Percentiles rank a stretch among this genome's conserved stretches.
Evolutionary conservation across 2,329 filamentous ascomycete genomes (phyloP).

Genomic region (Endocalyx cinctus): DNA sequence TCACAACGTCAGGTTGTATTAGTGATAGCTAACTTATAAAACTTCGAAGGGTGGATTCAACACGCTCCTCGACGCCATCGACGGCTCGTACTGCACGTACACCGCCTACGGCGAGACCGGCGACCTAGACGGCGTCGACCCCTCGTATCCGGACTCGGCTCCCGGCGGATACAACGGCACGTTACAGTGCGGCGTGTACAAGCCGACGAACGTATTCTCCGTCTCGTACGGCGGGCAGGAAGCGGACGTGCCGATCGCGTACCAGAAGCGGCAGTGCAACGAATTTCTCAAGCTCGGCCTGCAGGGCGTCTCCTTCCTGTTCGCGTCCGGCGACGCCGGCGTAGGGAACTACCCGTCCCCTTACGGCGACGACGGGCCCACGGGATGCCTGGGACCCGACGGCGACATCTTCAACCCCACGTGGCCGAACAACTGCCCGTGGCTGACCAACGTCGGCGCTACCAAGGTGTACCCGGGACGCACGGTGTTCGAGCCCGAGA

Average conservation of each 20-base stretch:
- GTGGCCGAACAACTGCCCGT: slow-evolving; percentile 45
- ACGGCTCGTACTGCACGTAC: slow-evolving; percentile 19
- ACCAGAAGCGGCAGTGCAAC: slow-evolving; percentile 43
- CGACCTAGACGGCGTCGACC: slow-evolving; percentile 47
- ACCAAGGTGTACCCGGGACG: slow-evolving; percentile 13
- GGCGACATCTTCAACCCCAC: slow-evolving; percentile 39
- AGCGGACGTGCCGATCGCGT: slow-evolving; percentile 42
- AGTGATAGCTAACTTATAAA: slow-evolving; percentile 3
- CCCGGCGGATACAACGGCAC: slow-evolving; percentile 42
- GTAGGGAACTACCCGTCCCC: slow-evolving; percentile 31
- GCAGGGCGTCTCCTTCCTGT: slow-evolving; percentile 39
- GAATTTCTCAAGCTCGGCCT: slow-evolving; percentile 47
- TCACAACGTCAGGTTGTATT: background rate
- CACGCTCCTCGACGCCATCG: slow-evolving; percentile 42
- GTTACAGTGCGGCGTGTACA: slow-evolving; percentile 31
- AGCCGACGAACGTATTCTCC: slow-evolving; percentile 51
- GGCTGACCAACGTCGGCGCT: slow-evolving; percentile 41
- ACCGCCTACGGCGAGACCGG: too few species aligned
- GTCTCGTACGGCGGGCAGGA: slow-evolving; percentile 51
- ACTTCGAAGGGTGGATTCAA: slow-evolving; percentile 21
- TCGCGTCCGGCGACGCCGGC: slow-evolving; percentile 41
- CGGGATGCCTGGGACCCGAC: slow-evolving; percentile 16
- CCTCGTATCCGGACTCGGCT: slow-evolving; percentile 44
- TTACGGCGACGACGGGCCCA: too few species aligned
- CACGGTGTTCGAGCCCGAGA: slow-evolving; percentile 14